A percentile compares a stretch with the other conserved stretches of the same genome.
These are phyloP conservation scores for Paramecium pentaurelia DNA, from an alignment of 73 alveolate genomes.

Conservation along the genomic window DNA sequence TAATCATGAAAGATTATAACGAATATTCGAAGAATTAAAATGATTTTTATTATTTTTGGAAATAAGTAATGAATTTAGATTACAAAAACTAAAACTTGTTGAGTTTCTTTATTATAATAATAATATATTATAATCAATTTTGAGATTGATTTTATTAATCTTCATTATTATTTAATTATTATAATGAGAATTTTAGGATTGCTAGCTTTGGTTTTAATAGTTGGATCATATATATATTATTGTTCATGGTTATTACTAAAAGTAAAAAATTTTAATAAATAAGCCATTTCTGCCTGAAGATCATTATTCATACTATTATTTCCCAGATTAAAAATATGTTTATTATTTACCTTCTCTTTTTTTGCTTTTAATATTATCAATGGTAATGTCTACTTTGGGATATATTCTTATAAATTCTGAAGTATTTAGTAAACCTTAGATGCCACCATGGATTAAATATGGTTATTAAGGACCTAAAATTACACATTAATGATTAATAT, in stretches of 20 bases:
- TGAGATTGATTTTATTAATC: neutral
- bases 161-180: neutral
- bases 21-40: neutral
- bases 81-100: neutral
- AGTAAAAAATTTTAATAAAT: neutral
- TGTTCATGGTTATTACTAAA: slow-evolving; percentile 26
- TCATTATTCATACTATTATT: neutral
- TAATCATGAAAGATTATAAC: neutral
- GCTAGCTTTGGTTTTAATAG: neutral
- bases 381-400: slow-evolving; percentile 8
- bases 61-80: neutral
- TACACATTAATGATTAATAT: neutral
- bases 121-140: neutral
- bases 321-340: slow-evolving; percentile 46
- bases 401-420: slow-evolving; percentile 39
- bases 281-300: slow-evolving; percentile 51
- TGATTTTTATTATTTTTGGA: neutral
- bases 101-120: neutral
- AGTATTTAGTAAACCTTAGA: neutral
- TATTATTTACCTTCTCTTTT: slow-evolving; percentile 29
- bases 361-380: neutral
- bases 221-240: neutral
- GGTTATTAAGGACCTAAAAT: slow-evolving; percentile 17
- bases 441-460: slow-evolving; percentile 33
- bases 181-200: slow-evolving; percentile 42